A percentile compares a stretch with the other conserved stretches of the same genome.
These are phyloP conservation scores for Candida glucosophila DNA, from an alignment of 1,139 yeast species.

Conservation along the genomic window DNA sequence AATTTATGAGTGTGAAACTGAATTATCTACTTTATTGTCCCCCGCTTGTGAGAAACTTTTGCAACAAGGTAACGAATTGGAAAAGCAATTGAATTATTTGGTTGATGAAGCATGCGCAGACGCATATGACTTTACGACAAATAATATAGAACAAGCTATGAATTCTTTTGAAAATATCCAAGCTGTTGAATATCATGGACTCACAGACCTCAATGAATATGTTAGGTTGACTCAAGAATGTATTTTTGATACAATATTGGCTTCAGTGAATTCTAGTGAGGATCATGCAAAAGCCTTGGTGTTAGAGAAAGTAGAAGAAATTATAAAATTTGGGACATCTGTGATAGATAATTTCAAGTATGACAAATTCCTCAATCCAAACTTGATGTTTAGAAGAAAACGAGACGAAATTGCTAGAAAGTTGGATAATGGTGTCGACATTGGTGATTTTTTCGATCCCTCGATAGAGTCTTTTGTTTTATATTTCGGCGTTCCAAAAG, in stretches of 20 bases:
- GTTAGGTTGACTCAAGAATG: slow-evolving; percentile 62
- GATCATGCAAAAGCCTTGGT: slow-evolving; percentile 58
- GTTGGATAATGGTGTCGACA: slow-evolving; percentile 49
- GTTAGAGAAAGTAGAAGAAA: slow-evolving; percentile 47
- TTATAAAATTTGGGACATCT: slow-evolving; percentile 53
- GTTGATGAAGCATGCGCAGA: slow-evolving; percentile 54
- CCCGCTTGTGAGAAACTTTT: slow-evolving; percentile 43
- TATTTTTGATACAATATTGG: slow-evolving; percentile 55
- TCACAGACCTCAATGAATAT: slow-evolving; percentile 60
- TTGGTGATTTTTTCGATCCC: slow-evolving; percentile 73
- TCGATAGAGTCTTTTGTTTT: slow-evolving; percentile 47
- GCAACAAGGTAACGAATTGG: slow-evolving; percentile 51
- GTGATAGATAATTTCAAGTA: slow-evolving; percentile 53
- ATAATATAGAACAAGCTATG: slow-evolving; percentile 45
- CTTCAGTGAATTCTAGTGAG: slow-evolving; percentile 62
- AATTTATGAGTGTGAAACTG: slow-evolving; percentile 36
- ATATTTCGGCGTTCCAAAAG: slow-evolving; percentile 36
- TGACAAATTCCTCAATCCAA: slow-evolving; percentile 65
- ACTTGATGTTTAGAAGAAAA: slow-evolving; percentile 75
- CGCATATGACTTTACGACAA: slow-evolving; percentile 54
- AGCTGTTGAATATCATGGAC: slow-evolving; percentile 50
- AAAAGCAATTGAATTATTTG: no score
- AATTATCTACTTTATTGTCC: slow-evolving; percentile 43
- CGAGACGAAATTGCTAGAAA: slow-evolving; percentile 56
- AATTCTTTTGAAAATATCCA: slow-evolving; percentile 49